phyloP scores from a whole-genome alignment of 2,329 filamentous ascomycete genomes.

The Orbilia oligospora region DNA sequence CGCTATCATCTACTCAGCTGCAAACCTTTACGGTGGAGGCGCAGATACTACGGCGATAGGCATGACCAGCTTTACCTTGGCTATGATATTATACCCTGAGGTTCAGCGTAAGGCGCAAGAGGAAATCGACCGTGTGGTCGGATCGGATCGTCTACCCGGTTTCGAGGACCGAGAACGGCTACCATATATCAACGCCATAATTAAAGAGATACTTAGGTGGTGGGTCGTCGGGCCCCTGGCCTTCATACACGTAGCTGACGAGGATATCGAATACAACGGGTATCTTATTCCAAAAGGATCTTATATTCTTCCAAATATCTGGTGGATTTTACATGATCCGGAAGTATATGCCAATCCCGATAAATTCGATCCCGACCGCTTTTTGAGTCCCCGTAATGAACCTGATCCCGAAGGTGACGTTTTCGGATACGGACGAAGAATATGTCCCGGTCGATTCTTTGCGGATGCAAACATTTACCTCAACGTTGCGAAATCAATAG shows the following conservation, averaged over 20 bases:
- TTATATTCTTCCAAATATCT: conserved; percentile 70
- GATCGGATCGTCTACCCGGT: conserved; percentile 69
- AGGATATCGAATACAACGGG: conserved; percentile 69
- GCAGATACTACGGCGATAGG: conserved; percentile 69
- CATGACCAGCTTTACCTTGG: conserved; percentile 69
- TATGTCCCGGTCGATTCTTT: conserved; percentile 72
- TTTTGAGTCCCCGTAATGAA: conserved; percentile 52
- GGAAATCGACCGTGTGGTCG: conserved; percentile 71
- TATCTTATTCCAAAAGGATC: conserved; percentile 70
- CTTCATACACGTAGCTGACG: conserved; percentile 69
- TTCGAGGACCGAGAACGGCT: conserved; percentile 70
- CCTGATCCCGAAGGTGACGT: conserved; percentile 64
- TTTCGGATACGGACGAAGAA: conserved; percentile 72
- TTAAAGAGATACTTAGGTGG: conserved; percentile 74
- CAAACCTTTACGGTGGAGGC: conserved; percentile 68
- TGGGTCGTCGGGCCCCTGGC: conserved; percentile 71
- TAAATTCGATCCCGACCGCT: conserved; percentile 62
- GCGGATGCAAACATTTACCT: conserved; percentile 76
- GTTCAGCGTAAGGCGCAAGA: conserved; percentile 69
- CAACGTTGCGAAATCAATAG: conserved; percentile 73
- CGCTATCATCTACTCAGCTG: conserved; percentile 56
- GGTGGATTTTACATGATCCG: conserved; percentile 70
- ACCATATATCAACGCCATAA: conserved; percentile 72
- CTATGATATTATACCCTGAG: conserved; percentile 71
- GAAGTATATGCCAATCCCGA: conserved; percentile 64